phyloP scores from a whole-genome alignment of 2,329 filamentous ascomycete genomes.

The Cercospora canescens region DNA sequence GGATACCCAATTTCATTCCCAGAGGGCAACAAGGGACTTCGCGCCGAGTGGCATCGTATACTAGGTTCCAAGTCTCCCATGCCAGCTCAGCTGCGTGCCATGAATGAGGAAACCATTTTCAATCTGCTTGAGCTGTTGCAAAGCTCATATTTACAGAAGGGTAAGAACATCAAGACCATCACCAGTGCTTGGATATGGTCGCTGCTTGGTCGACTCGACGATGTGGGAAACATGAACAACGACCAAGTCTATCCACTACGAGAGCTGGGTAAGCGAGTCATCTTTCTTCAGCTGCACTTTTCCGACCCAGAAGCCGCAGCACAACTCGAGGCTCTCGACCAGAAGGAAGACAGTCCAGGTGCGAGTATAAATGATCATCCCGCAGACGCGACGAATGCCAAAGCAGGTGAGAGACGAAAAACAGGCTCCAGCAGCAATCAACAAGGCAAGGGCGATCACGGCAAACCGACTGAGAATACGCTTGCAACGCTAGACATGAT shows the following conservation, averaged over 20 bases:
- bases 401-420: conserved; percentile 29
- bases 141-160: conserved; percentile 60
- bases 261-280: conserved; percentile 75
- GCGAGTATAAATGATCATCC: conserved; percentile 23
- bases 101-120: conserved; percentile 66
- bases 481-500: conserved; percentile 86
- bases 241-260: conserved; percentile 74
- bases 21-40: conserved; percentile 53
- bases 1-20: conserved; percentile 56
- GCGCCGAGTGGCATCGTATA: conserved; percentile 56
- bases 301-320: conserved; percentile 28
- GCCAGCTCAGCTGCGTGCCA: conserved; percentile 51
- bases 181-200: conserved; percentile 86
- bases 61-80: conserved; percentile 46
- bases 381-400: conserved; percentile 41
- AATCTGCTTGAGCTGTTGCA: conserved; percentile 63
- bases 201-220: conserved; percentile 70
- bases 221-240: conserved; percentile 69
- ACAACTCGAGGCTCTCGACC: conserved; percentile 27
- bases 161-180: conserved; percentile 60
- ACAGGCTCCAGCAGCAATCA: neutral
- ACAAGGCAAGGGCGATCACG: neutral
- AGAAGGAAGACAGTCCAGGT: neutral
- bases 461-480: conserved; percentile 23
- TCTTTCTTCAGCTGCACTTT: conserved; percentile 33